Conservation (phyloP, 2,329 filamentous ascomycete species). For the Cercospora sojina region DNA sequence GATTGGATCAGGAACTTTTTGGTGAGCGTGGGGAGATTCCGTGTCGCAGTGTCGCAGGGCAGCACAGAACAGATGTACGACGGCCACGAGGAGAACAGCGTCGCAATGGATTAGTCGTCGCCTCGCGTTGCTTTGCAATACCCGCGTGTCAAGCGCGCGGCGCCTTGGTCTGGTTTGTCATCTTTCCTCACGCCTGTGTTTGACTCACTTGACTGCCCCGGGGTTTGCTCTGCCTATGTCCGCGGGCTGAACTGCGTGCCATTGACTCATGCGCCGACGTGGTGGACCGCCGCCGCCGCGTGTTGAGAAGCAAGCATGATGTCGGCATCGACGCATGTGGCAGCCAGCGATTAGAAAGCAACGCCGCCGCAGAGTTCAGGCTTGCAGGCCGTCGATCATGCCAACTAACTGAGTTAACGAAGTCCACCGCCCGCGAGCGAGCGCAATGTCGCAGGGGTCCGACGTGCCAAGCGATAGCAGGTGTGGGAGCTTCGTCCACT, state of each 20-base stretch:
- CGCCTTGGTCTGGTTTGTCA: background rate
- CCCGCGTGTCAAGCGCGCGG: background rate
- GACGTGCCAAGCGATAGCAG: background rate
- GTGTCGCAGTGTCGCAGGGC: background rate
- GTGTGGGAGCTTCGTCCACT: background rate
- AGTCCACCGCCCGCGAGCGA: background rate
- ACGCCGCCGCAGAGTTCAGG: background rate
- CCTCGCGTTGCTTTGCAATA: background rate
- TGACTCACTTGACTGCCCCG: background rate
- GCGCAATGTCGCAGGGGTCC: background rate
- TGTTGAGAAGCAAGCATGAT: background rate
- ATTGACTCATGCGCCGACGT: background rate
- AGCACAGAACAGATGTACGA: background rate
- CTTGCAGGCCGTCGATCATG: background rate
- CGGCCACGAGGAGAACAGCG: background rate
- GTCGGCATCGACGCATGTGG: background rate
- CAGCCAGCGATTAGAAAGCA: background rate
- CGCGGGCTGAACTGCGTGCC: background rate
- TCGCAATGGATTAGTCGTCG: background rate
- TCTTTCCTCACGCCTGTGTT: background rate
- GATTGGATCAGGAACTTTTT: conserved; percentile 8
- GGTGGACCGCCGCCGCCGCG: background rate
- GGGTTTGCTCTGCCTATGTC: background rate
- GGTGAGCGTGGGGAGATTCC: conserved; percentile 4
- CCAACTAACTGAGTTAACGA: too few relatives aligned